Evolutionary conservation across 257 asterid species (phyloP).

Genomic region (Capsicum baccatum): DNA sequence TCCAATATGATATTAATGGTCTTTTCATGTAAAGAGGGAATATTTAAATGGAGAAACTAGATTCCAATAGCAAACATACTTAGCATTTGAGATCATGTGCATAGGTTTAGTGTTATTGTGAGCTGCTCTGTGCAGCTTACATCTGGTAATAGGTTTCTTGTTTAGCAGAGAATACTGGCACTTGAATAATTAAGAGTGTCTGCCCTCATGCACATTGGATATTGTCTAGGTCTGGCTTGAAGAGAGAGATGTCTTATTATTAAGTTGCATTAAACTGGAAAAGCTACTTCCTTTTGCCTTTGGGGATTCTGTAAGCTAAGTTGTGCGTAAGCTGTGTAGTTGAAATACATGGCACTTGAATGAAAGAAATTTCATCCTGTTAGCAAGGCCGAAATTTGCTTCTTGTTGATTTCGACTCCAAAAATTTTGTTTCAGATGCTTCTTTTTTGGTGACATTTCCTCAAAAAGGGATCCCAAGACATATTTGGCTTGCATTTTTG

Average conservation of each 20-base stretch:
- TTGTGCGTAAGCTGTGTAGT: slow-evolving; percentile 15
- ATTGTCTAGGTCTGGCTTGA: background rate
- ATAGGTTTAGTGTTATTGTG: background rate
- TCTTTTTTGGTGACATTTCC: slow-evolving; percentile 90
- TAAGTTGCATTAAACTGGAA: slow-evolving; percentile 15
- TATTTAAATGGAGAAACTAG: background rate
- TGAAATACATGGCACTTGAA: background rate
- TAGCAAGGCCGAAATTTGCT: slow-evolving; percentile 2
- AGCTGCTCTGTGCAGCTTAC: background rate
- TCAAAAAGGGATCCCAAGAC: slow-evolving; percentile 82
- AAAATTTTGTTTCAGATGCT: slow-evolving; percentile 66
- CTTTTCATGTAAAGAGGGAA: background rate
- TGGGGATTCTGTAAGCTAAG: background rate
- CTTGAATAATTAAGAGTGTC: background rate
- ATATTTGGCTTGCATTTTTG: slow-evolving; percentile 60
- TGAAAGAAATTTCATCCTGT: slow-evolving; percentile 27
- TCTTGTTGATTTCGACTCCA: background rate
- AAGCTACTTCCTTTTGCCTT: background rate
- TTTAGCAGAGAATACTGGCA: background rate
- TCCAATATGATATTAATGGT: background rate
- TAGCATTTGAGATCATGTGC: slow-evolving; percentile 3
- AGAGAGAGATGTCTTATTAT: slow-evolving; percentile 1
- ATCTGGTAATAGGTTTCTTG: background rate
- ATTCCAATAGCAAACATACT: background rate
- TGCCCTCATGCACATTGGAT: background rate